Conservation (phyloP, 2,329 filamentous ascomycete genomes). For the Ceratocystis lukuohia region DNA sequence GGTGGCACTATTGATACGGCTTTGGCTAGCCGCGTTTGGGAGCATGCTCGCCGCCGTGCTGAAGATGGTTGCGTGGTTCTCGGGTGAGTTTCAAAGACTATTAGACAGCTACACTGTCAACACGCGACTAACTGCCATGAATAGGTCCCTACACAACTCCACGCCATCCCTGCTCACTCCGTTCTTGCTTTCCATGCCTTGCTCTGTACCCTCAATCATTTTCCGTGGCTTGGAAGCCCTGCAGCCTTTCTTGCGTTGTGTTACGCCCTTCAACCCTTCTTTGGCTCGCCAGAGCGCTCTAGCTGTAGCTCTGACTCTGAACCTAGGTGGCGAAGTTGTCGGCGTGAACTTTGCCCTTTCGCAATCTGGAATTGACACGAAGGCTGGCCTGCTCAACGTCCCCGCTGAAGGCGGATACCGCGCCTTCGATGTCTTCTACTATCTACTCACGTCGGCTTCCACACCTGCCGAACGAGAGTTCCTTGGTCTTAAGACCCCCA, state of each 20-base stretch:
- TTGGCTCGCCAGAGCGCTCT: conserved; percentile 67
- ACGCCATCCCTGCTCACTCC: conserved; percentile 72
- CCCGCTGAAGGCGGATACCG: conserved; percentile 69
- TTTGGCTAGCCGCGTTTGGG: conserved; percentile 75
- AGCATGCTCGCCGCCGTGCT: conserved; percentile 84
- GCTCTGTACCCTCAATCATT: conserved; percentile 60
- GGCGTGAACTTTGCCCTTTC: conserved; percentile 66
- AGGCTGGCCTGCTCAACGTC: conserved; percentile 65
- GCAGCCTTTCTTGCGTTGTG: conserved; percentile 72
- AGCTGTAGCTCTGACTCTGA: conserved; percentile 68
- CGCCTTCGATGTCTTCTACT: conserved; percentile 97
- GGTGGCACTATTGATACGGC: conserved; percentile 71
- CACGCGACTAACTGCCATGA: too few species aligned
- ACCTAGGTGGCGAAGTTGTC: conserved; percentile 64
- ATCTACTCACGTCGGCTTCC: conserved; percentile 81
- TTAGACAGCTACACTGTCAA: not conserved
- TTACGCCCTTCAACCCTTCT: conserved; percentile 82
- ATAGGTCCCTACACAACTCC: conserved; percentile 74
- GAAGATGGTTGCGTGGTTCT: conserved; percentile 91
- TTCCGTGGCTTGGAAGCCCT: conserved; percentile 70
- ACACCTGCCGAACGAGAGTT: conserved; percentile 82
- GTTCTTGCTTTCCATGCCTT: conserved; percentile 67
- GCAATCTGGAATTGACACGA: conserved; percentile 75
- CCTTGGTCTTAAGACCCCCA: conserved; percentile 62
- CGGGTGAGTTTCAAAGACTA: conserved; percentile 44